A percentile compares a stretch with the other conserved stretches of the same genome.
phyloP scores from a whole-genome alignment of 768 basidiomycete genomes.

The Serendipita sp. region DNA sequence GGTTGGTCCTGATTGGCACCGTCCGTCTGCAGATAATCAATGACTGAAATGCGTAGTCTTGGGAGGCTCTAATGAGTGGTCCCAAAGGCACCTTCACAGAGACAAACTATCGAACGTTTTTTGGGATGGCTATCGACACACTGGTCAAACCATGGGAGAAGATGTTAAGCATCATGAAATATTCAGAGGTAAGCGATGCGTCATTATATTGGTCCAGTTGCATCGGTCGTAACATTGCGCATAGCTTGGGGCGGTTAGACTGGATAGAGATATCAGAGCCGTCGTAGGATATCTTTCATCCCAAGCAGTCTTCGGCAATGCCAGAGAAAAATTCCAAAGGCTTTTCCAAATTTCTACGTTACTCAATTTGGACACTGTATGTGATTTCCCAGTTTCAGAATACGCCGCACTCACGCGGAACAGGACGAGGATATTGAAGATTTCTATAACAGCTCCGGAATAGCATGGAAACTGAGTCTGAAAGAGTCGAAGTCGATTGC shows the following conservation, averaged over 20 bases:
- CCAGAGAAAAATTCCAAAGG: conserved; percentile 79
- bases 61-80: conserved; percentile 73
- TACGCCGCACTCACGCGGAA: neutral
- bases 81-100: conserved; percentile 86
- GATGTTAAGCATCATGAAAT: conserved; percentile 58
- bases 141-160: conserved; percentile 95
- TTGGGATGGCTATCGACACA: conserved; percentile 69
- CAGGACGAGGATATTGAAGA: conserved; percentile 92
- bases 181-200: conserved; percentile 55
- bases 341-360: conserved; percentile 87
- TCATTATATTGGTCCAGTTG: neutral
- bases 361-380: conserved; percentile 68
- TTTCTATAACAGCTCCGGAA: conserved; percentile 86
- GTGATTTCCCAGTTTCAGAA: conserved; percentile 14
- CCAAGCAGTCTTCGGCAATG: conserved; percentile 79
- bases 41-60: conserved; percentile 25
- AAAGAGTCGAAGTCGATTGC: conserved; percentile 61
- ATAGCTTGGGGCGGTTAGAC: conserved; percentile 87
- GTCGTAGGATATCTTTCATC: conserved; percentile 69
- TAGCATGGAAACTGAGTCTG: conserved; percentile 67
- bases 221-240: neutral
- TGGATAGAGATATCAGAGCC: conserved; percentile 80
- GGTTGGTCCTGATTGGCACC: neutral
- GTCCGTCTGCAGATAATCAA: neutral
- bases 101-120: conserved; percentile 71